These are phyloP conservation scores for Ceratobasidium papillatum DNA, from an alignment of 1,284 basidiomycete genomes.

Conservation along the genomic window DNA sequence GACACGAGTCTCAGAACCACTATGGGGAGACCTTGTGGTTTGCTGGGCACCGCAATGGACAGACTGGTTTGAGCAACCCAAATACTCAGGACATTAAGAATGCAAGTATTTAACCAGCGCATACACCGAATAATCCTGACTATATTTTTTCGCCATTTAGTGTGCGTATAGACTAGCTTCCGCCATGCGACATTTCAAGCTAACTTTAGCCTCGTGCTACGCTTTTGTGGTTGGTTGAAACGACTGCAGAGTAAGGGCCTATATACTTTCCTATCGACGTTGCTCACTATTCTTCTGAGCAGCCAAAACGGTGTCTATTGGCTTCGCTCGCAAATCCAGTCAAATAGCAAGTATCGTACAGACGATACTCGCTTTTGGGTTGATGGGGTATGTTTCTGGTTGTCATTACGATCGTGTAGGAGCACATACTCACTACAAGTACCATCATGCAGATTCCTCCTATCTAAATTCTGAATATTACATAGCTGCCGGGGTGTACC, in stretches of 20 bases:
- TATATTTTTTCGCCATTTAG: too few relatives aligned
- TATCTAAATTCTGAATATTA: too few relatives aligned
- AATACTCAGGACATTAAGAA: neutral
- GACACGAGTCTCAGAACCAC: neutral
- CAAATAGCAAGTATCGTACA: conserved; percentile 1
- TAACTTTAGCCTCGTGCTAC: too few relatives aligned
- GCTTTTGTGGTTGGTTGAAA: too few relatives aligned
- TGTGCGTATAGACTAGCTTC: neutral
- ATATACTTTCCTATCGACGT: too few relatives aligned
- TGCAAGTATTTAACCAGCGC: neutral
- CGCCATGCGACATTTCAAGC: too few relatives aligned
- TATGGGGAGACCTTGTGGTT: neutral
- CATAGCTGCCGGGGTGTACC: too few relatives aligned
- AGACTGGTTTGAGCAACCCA: neutral
- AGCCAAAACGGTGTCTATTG: conserved; percentile 7
- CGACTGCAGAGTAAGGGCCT: too few relatives aligned
- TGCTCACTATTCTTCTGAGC: neutral
- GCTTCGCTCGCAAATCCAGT: conserved; percentile 10
- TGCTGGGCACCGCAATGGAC: neutral
- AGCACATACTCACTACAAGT: neutral
- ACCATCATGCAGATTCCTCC: neutral
- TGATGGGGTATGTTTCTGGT: neutral
- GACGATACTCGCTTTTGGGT: conserved; percentile 6
- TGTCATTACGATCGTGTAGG: neutral
- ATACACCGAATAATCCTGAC: too few relatives aligned